A percentile compares a stretch with the other conserved stretches of the same genome.
phyloP scores from a whole-genome alignment of 2,329 filamentous ascomycete genomes.

The Claviceps monticola region DNA sequence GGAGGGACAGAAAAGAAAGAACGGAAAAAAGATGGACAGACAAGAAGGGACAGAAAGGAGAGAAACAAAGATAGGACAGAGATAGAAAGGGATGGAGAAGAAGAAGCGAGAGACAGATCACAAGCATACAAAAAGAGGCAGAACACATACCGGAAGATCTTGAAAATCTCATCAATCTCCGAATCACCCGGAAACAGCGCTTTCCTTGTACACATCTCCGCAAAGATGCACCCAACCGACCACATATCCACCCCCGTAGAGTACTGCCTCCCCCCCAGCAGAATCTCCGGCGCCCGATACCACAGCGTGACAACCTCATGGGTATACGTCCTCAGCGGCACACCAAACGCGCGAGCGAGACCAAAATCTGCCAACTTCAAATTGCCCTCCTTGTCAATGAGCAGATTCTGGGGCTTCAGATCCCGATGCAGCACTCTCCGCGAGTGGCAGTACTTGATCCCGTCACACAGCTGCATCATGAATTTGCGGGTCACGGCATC shows the following conservation, averaged over 20 bases:
- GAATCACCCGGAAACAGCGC: constrained; percentile 86
- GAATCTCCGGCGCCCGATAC: constrained; percentile 84
- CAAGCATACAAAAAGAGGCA: neutral
- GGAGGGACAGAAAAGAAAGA: neutral
- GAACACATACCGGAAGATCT: constrained; percentile 53
- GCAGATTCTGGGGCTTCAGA: constrained; percentile 78
- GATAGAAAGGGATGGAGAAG: too few relatives aligned
- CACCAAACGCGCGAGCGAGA: constrained; percentile 78
- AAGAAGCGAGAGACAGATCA: too few relatives aligned
- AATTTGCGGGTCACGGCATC: constrained; percentile 82
- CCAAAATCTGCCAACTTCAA: constrained; percentile 86
- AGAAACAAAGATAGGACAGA: neutral
- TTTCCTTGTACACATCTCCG: constrained; percentile 91
- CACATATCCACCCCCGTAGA: constrained; percentile 94
- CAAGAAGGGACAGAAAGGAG: neutral
- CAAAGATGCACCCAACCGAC: constrained; percentile 89
- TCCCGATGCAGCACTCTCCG: constrained; percentile 80
- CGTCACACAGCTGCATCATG: constrained; percentile 76
- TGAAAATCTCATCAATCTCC: constrained; percentile 35
- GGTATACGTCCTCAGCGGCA: constrained; percentile 81
- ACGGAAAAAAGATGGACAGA: neutral
- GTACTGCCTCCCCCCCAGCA: constrained; percentile 82
- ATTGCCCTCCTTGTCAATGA: constrained; percentile 78
- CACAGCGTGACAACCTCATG: constrained; percentile 91
- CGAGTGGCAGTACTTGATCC: constrained; percentile 77